Evolutionary conservation across 495 filamentous ascomycete species (phyloP), one percentile per base, ranked within the genome.

Genomic region (Tuber melanosporum): DNA sequence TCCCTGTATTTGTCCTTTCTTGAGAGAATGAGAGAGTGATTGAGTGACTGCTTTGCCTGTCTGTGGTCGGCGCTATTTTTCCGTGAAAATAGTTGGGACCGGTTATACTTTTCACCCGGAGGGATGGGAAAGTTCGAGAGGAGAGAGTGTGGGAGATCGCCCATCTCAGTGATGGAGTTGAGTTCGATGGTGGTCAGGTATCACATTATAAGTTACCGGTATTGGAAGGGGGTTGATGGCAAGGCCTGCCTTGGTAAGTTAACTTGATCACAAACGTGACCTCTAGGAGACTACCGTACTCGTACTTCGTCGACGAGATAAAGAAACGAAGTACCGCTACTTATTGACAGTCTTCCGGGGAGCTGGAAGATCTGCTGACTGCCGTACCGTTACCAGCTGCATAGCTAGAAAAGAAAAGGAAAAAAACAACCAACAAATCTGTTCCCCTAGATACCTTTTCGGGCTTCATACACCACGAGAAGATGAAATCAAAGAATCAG

Each of bases 61-160:
- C 62, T 74, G 49, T 74, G 76, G 75, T 79, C 72, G 75, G 72
- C 73, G 69, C 77, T 71, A 72, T 78, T 72, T 69, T 76, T 77
- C 49, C 43, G 36, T 39, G 42, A 74, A 69, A 70, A 66, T 36
- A 26, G 57, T 66, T 66, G 57, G 26, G 39, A 72, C 52, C 49
- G 72, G 76, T 46, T 78, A 78, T 66, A 66, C 72, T 71, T 70
- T 80, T 79, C 75, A 80, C 44, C 78, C 78, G 76, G 71, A 62
- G 69, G 49, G 71, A 69, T 66, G 5, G 26, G 57, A 36, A 32
- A 26, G 57, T 36, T 66, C 15, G 26, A 36, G 26, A 5, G 26
- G 15, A 14, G 52, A 62, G 57, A 36, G 57, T 0, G 57, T 66
- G 57, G 5, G 57, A 66, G 57, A 66, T 66, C n/a, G 32, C 57